A percentile compares a stretch with the other conserved stretches of the same genome.
Conservation (phyloP, 768 basidiomycete species). For the Podaxis rugospora region DNA sequence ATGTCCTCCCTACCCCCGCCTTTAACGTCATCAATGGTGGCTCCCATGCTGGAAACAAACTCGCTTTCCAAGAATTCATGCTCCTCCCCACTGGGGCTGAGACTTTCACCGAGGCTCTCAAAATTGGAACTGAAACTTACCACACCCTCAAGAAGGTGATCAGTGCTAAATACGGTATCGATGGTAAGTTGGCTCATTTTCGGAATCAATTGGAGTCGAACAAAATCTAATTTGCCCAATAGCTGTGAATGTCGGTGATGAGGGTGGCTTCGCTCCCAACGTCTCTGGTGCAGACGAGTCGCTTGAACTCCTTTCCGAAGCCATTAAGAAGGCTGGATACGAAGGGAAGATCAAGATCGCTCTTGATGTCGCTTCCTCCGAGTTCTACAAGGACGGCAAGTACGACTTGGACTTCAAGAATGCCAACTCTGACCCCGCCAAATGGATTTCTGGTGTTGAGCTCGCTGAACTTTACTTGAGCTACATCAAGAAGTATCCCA, state of each 20-base stretch:
- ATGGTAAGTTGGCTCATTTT: constrained; percentile 50
- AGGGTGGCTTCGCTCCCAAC: constrained; percentile 99
- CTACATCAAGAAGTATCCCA: constrained; percentile 92
- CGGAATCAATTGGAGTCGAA: neutral
- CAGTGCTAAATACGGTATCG: constrained; percentile 97
- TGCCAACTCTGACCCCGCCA: constrained; percentile 96
- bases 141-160: constrained; percentile 99
- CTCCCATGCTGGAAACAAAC: constrained; percentile 98
- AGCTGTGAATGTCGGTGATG: constrained; percentile 99
- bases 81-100: constrained; percentile 91
- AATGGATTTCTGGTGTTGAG: constrained; percentile 91
- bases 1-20: constrained; percentile 85
- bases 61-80: constrained; percentile 99
- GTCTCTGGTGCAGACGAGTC: constrained; percentile 96
- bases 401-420: constrained; percentile 99
- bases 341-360: constrained; percentile 99
- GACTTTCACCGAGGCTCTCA: constrained; percentile 95
- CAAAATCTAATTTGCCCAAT: constrained; percentile 11
- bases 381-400: constrained; percentile 99
- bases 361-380: constrained; percentile 97
- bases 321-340: constrained; percentile 97
- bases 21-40: constrained; percentile 99
- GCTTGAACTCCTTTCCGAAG: constrained; percentile 90
- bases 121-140: constrained; percentile 97
- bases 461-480: constrained; percentile 89